Conservation (phyloP, 73 alveolate species). For the Stentor roeselii region DNA sequence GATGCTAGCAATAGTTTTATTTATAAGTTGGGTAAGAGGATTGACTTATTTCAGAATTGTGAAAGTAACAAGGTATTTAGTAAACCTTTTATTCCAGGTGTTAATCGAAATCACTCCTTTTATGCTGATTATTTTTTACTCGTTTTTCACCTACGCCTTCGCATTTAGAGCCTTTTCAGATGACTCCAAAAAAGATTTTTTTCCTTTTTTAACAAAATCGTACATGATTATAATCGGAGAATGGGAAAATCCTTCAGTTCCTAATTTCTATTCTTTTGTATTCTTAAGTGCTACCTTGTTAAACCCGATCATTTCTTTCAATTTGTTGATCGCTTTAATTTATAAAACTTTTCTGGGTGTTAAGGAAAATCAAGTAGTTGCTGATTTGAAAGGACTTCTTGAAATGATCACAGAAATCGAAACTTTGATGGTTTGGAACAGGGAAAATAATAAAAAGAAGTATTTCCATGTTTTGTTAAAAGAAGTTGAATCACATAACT, state of each 20-base stretch:
- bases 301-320: not conserved
- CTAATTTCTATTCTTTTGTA: not conserved
- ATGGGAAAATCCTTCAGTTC: not conserved
- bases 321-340: not conserved
- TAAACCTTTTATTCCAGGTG: not conserved
- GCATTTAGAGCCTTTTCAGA: not conserved
- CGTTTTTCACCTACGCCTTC: not conserved
- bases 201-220: not conserved
- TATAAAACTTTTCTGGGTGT: not conserved
- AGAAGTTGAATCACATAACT: too few species aligned
- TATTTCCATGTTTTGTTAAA: not conserved
- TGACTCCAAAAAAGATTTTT: not conserved
- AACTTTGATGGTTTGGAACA: not conserved
- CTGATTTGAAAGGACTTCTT: not conserved
- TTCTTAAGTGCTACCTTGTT: not conserved
- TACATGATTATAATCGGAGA: not conserved
- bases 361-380: not conserved
- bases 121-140: too few species aligned
- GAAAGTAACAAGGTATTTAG: not conserved
- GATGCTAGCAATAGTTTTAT: not conserved
- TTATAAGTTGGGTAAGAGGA: constrained; percentile 15
- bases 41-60: not conserved
- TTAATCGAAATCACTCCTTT: not conserved
- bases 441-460: not conserved
- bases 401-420: not conserved